Evolutionary conservation across 2,329 filamentous ascomycete species (phyloP).

Genomic region (Aspergillus uvarum): DNA sequence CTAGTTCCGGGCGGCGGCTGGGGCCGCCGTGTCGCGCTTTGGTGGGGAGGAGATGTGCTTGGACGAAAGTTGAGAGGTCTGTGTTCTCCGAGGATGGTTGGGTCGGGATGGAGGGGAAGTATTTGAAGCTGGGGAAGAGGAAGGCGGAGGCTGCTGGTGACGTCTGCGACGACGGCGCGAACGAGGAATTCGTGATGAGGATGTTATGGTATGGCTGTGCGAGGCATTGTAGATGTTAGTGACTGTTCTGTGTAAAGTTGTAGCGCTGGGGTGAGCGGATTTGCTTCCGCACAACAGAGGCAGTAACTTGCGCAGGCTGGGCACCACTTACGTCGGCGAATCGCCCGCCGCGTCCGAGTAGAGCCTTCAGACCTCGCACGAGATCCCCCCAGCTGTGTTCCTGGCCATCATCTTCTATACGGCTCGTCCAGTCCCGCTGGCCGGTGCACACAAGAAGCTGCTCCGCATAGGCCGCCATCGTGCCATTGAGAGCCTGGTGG

Average conservation of each 20-base stretch:
- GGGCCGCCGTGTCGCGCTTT: slow-evolving; percentile 29
- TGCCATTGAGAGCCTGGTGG: slow-evolving; percentile 67
- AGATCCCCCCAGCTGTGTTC: slow-evolving; percentile 47
- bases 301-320: too few species aligned
- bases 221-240: slow-evolving; percentile 11
- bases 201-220: slow-evolving; percentile 78
- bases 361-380: slow-evolving; percentile 66
- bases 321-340: slow-evolving; percentile 59
- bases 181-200: slow-evolving; percentile 73
- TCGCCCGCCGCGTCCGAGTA: slow-evolving; percentile 64
- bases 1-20: slow-evolving; percentile 52
- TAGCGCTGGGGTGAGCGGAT: neutral
- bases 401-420: slow-evolving; percentile 76
- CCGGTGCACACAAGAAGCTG: slow-evolving; percentile 84
- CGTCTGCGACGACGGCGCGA: slow-evolving; percentile 57
- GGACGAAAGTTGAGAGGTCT: slow-evolving; percentile 47
- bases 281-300: neutral
- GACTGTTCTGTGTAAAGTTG: neutral
- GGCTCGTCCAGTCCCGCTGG: slow-evolving; percentile 74
- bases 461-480: slow-evolving; percentile 75
- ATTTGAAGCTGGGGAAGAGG: slow-evolving; percentile 80
- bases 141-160: slow-evolving; percentile 58
- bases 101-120: slow-evolving; percentile 69
- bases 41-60: slow-evolving; percentile 41
- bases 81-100: slow-evolving; percentile 39